Evolutionary conservation across 2,329 filamentous ascomycete genomes (phyloP).

Genomic region (Penicillium griseofulvum): DNA sequence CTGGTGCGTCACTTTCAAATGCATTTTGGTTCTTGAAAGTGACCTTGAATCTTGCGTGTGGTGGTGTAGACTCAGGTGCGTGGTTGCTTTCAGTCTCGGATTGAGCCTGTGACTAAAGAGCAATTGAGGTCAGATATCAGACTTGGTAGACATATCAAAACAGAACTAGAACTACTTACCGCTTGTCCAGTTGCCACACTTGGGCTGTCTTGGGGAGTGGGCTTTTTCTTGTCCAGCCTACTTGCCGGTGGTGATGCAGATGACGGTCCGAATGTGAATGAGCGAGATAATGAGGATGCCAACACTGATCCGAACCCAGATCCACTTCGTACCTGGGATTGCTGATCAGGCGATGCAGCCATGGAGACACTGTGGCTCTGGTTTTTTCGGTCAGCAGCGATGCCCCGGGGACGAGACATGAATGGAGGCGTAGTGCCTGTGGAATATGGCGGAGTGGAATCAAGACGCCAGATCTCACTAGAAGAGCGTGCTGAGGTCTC

Average conservation of each 20-base stretch:
- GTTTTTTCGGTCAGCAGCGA: conserved; percentile 42
- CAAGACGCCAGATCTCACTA: conserved; percentile 50
- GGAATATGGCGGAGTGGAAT: conserved; percentile 52
- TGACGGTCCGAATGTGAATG: conserved; percentile 45
- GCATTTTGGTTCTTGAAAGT: conserved; percentile 56
- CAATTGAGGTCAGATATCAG: conserved; percentile 29
- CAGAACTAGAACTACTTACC: conserved; percentile 29
- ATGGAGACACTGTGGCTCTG: conserved; percentile 42
- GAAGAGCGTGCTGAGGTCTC: conserved; percentile 53
- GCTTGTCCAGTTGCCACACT: conserved; percentile 26
- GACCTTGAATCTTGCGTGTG: conserved; percentile 43
- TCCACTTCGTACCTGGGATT: conserved; percentile 37
- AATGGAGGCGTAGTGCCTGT: conserved; percentile 53
- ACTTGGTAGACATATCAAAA: conserved; percentile 26
- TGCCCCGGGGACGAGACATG: conserved; percentile 41
- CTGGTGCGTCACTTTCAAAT: conserved; percentile 54
- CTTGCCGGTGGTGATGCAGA: conserved; percentile 43
- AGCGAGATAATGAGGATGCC: conserved; percentile 46
- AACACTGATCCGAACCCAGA: conserved; percentile 44
- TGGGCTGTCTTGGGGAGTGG: conserved; percentile 38
- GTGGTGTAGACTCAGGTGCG: conserved; percentile 26
- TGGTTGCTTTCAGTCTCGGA: conserved; percentile 42
- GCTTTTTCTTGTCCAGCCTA: conserved; percentile 35
- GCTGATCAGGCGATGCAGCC: conserved; percentile 43
- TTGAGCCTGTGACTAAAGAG: conserved; percentile 32